Percentiles rank a stretch among this genome's conserved stretches.
These are phyloP conservation scores for Croton laevigatus DNA, from an alignment of 441 rosid species.

Conservation along the genomic window DNA sequence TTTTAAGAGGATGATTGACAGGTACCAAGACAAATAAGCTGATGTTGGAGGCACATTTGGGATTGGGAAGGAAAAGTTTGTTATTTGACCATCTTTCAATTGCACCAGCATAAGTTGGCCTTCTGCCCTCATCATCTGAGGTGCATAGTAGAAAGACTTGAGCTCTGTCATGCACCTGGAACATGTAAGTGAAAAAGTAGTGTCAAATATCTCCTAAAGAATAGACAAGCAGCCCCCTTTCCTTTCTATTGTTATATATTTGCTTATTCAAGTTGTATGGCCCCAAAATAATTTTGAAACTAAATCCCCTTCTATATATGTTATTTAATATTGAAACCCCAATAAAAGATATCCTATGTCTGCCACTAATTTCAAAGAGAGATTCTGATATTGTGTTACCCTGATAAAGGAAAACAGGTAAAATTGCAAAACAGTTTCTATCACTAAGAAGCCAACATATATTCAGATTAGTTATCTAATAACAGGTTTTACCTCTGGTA, in stretches of 20 bases:
- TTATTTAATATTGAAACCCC: too few relatives aligned
- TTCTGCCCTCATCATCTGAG: constrained; percentile 34
- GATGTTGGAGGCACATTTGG: constrained; percentile 52
- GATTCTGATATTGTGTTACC: background rate
- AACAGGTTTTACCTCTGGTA: constrained; percentile 56
- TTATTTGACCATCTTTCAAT: constrained; percentile 77
- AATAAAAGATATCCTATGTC: too few relatives aligned
- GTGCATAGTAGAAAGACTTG: constrained; percentile 71
- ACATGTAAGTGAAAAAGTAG: constrained; percentile 4
- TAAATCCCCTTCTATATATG: too few relatives aligned
- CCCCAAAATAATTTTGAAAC: too few relatives aligned
- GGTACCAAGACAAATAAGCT: constrained; percentile 70
- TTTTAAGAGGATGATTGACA: constrained; percentile 6
- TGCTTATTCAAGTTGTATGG: too few relatives aligned
- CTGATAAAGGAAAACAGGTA: background rate
- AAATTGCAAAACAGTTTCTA: background rate
- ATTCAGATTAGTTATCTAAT: background rate
- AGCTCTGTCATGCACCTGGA: constrained; percentile 92
- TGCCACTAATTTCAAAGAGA: background rate
- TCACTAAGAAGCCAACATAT: background rate
- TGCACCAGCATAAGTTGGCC: constrained; percentile 53
- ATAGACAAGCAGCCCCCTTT: too few relatives aligned
- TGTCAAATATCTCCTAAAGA: background rate
- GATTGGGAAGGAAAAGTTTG: constrained; percentile 52
- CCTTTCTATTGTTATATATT: too few relatives aligned